phyloP scores from a whole-genome alignment of 768 basidiomycete species.

The Dacryopinax primogenitus region DNA sequence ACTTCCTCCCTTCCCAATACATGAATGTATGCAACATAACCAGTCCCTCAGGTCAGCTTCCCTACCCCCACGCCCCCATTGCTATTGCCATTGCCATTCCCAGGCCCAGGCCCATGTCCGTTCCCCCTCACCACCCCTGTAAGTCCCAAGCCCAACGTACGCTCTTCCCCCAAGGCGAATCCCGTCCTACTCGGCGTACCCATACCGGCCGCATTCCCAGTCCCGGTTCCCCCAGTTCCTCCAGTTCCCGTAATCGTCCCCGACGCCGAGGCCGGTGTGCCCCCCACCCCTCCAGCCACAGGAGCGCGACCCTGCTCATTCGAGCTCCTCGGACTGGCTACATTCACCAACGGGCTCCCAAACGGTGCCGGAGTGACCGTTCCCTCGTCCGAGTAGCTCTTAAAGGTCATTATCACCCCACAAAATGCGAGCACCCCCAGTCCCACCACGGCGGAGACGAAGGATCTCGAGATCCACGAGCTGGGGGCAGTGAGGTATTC shows the following conservation, averaged over 20 bases:
- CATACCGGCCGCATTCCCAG: too few relatives aligned
- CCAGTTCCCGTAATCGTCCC: neutral
- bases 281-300: neutral
- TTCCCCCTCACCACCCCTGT: too few relatives aligned
- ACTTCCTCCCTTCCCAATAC: too few relatives aligned
- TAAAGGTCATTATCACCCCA: neutral
- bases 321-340: neutral
- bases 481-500: neutral
- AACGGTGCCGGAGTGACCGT: neutral
- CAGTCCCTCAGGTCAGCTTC: too few relatives aligned
- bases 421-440: neutral
- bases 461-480: constrained; percentile 2
- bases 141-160: too few relatives aligned
- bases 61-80: too few relatives aligned
- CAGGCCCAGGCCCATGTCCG: too few relatives aligned
- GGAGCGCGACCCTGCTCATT: neutral
- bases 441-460: neutral
- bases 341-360: neutral
- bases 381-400: neutral
- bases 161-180: too few relatives aligned
- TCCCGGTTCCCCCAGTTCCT: too few relatives aligned
- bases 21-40: too few relatives aligned
- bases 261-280: neutral
- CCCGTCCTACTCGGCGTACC: too few relatives aligned
- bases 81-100: too few relatives aligned